Conservation (phyloP, 1,284 basidiomycete genomes). For the Rhodotorula sp. region DNA sequence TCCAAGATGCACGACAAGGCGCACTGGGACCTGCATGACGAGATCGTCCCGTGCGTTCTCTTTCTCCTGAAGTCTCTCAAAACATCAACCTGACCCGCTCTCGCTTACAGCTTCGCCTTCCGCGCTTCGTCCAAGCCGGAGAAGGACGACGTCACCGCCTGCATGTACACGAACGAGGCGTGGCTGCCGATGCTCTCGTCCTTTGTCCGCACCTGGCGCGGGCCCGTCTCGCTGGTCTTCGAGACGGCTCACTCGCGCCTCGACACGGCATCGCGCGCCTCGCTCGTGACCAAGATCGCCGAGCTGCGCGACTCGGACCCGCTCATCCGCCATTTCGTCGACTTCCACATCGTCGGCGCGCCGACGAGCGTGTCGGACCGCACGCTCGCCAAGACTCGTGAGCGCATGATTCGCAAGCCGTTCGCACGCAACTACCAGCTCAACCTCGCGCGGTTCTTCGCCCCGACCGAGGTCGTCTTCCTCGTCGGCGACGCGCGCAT, state of each 20-base stretch:
- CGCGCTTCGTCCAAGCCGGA: conserved; percentile 24
- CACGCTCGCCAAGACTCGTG: conserved; percentile 40
- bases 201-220: conserved; percentile 46
- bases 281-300: conserved; percentile 33
- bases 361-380: conserved; percentile 30
- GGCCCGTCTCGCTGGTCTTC: conserved; percentile 46
- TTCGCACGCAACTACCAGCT: conserved; percentile 47
- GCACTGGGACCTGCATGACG: conserved; percentile 41
- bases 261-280: conserved; percentile 17
- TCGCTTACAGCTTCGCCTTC: conserved; percentile 37
- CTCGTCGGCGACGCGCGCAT: conserved; percentile 46
- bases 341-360: conserved; percentile 45
- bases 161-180: conserved; percentile 48
- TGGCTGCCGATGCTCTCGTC: conserved; percentile 44
- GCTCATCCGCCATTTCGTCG: conserved; percentile 42
- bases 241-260: conserved; percentile 41
- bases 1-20: conserved; percentile 47
- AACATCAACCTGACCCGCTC: too few relatives aligned
- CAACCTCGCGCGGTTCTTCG: conserved; percentile 49
- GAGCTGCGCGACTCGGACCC: conserved; percentile 39
- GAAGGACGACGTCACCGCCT: conserved; percentile 44
- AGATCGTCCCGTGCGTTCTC: conserved; percentile 42
- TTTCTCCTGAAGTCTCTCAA: too few relatives aligned
- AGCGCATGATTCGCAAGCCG: conserved; percentile 45
- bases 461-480: conserved; percentile 47